A percentile compares a stretch with the other conserved stretches of the same genome.
Evolutionary conservation across 306 rosid genomes (phyloP).

Genomic region (Quercus suber): DNA sequence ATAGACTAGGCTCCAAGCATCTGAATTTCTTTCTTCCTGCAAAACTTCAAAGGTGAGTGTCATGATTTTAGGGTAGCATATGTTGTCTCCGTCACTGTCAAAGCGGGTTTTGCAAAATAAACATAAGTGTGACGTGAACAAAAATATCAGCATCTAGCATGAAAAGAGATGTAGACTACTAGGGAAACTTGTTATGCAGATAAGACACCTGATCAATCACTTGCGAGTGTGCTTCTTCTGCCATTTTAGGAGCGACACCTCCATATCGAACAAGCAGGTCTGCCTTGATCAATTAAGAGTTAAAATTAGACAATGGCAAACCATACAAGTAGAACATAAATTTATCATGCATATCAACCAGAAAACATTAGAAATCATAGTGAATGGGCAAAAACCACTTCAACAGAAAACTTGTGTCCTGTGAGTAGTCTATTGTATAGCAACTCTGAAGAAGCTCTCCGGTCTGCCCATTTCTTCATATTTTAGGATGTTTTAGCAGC

Average conservation of each 20-base stretch:
- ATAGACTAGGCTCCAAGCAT: not conserved
- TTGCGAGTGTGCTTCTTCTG: slow-evolving; percentile 90
- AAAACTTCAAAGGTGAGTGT: not conserved
- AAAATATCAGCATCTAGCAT: not conserved
- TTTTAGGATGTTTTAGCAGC: not conserved
- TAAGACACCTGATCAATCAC: slow-evolving; percentile 73
- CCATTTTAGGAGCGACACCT: slow-evolving; percentile 98
- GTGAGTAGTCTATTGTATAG: not conserved
- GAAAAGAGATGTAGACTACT: not conserved
- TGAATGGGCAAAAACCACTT: slow-evolving; percentile 6
- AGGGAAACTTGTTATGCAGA: not conserved
- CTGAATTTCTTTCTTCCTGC: not conserved
- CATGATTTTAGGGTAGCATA: not conserved
- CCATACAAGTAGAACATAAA: not conserved
- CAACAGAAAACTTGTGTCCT: not conserved
- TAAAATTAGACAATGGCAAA: slow-evolving; percentile 8
- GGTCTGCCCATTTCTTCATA: not conserved
- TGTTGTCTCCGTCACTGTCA: not conserved
- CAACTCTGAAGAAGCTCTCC: not conserved
- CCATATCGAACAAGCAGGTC: slow-evolving; percentile 84
- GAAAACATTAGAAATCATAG: not conserved
- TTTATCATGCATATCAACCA: not conserved
- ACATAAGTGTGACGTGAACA: not conserved
- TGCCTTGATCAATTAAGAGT: slow-evolving; percentile 56
- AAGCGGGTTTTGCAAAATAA: not conserved